Base-by-base conservation (phyloP, 352 stramenopile genomes). In the Phytopythium chamaehyphon region DNA sequence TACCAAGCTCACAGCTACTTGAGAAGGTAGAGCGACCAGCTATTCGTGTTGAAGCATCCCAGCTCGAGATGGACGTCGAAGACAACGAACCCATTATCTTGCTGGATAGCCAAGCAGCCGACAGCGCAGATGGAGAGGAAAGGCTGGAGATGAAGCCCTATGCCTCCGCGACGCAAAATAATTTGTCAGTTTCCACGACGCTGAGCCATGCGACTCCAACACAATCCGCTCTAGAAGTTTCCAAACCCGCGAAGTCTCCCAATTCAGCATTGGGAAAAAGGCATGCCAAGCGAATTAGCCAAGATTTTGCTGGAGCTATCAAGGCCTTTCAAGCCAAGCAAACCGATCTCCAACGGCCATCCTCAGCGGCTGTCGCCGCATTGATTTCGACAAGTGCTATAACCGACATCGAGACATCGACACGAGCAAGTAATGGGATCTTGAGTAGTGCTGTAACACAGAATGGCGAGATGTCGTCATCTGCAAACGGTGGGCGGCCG, bases 291-390 rank as follows among this genome's bases (percentile, higher is more conserved):
- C 64, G 71, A 1, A 48, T 66, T 1, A 87, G 68, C 43, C 51
- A 79, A 15, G 71, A 90, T 40, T 88, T 86, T 40, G 49, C 63
- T 42, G 64, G 61, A 5, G 76, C 67, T 2, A 73, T 86, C 46
- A 64, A 50, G 6, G 65, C 67, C 8, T 88, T 86, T 57, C 55
- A 75, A 35, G 57, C 64, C 5, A 55, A 69, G 40, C 56, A 51
- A 26, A 23, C 19, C 18, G n/a, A 51, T 10, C 37, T 55, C 3
- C 36, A 35, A 31, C n/a, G 24, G 18, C 47, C 46, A 26, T 24
- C 33, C 28, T 39, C 38, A 57, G 48, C 26, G 33, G 49, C 21
- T 57, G 21, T 26, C 11, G 22, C 12, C 16, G 18, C 24, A 31
- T 43, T 38, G 15, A 39, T 28, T 16, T 47, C 35, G 8, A 3